Conservation (phyloP, 163 green algal species). For the Chlorella variabilis region DNA sequence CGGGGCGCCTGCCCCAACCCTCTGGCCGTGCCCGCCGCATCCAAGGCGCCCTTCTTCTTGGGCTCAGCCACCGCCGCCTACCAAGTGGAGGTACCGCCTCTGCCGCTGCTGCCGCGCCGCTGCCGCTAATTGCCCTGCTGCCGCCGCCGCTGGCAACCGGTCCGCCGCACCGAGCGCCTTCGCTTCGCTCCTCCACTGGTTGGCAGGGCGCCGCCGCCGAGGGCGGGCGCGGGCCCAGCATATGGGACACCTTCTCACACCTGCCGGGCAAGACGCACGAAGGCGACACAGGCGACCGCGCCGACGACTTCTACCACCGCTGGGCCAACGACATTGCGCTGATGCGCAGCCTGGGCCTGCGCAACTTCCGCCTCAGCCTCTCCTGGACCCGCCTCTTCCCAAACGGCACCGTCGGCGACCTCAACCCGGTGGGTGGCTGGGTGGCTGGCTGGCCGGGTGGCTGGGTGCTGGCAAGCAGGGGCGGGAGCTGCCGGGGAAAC, state of each 20-base stretch:
- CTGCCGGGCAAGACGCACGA: constrained; percentile 56
- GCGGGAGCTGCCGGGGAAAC: too few species aligned
- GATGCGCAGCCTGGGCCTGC: constrained; percentile 69
- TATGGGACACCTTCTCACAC: constrained; percentile 70
- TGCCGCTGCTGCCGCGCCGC: background rate
- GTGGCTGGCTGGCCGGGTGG: too few species aligned
- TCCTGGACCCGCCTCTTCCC: constrained; percentile 71
- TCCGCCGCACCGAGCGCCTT: background rate
- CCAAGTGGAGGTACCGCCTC: constrained; percentile 45
- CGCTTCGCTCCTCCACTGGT: too few species aligned
- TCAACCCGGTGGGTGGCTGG: constrained; percentile 10
- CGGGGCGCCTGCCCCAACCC: background rate
- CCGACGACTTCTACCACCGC: constrained; percentile 69
- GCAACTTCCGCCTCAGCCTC: constrained; percentile 70
- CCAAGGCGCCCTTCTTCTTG: constrained; percentile 34
- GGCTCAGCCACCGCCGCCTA: constrained; percentile 58
- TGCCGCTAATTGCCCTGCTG: background rate
- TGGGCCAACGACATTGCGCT: constrained; percentile 64
- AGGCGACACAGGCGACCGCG: constrained; percentile 64
- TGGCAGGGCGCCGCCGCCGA: constrained; percentile 54
- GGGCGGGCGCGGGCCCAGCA: constrained; percentile 51
- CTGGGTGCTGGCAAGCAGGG: too few species aligned
- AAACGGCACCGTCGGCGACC: constrained; percentile 20
- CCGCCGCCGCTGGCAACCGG: too few species aligned
- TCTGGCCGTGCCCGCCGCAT: background rate